A percentile compares a stretch with the other conserved stretches of the same genome.
Evolutionary conservation across 192 early-diverging fungal species (phyloP).

Genomic region (Backusella sp.): DNA sequence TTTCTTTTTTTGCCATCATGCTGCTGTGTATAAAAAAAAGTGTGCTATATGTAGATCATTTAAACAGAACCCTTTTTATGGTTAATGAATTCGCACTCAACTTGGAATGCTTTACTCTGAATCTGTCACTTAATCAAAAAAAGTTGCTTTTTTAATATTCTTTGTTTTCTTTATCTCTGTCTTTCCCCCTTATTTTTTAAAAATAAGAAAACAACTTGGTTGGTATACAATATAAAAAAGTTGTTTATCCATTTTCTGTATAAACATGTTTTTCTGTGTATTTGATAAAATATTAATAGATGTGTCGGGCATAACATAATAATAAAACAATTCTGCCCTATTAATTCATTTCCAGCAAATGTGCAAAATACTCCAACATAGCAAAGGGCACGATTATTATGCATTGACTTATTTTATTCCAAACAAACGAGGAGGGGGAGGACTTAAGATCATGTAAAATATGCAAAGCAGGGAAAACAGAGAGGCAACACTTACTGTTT

Average conservation of each 20-base stretch:
- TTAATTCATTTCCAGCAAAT: not conserved
- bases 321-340: not conserved
- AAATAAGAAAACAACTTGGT: not conserved
- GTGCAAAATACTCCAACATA: not conserved
- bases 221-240: not conserved
- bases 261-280: conserved; percentile 2
- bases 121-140: conserved; percentile 7
- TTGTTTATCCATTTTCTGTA: not conserved
- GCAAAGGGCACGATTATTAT: not conserved
- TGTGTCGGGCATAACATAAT: not conserved
- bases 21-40: not conserved
- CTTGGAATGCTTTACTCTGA: not conserved
- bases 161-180: not conserved
- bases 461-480: not conserved
- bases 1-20: not conserved
- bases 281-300: not conserved
- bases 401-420: not conserved
- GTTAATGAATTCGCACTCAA: not conserved
- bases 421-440: not conserved
- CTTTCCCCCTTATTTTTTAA: not conserved
- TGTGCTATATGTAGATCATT: not conserved
- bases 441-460: not conserved
- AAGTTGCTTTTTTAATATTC: conserved; percentile 1
- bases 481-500: not conserved
- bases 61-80: conserved; percentile 4